Conservation (phyloP, 202 grass and related monocot genomes). For the Panicum virgatum region DNA sequence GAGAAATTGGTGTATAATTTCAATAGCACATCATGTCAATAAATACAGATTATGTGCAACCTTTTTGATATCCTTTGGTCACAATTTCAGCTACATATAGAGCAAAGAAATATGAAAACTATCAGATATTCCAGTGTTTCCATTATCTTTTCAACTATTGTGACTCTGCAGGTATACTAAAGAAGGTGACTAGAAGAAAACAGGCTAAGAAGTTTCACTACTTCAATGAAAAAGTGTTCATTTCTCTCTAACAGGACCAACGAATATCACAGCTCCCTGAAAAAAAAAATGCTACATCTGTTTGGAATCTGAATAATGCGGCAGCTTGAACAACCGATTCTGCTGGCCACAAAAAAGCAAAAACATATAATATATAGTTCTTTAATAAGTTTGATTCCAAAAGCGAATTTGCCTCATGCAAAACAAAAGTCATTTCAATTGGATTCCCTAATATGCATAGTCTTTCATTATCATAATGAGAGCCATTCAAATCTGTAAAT, state of each 20-base stretch:
- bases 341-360: not conserved
- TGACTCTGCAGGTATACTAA: slow-evolving; percentile 1
- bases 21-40: not conserved
- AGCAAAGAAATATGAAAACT: not conserved
- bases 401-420: not conserved
- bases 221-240: not conserved
- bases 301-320: not conserved
- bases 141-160: not conserved
- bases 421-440: not conserved
- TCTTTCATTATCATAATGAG: not conserved
- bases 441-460: not conserved
- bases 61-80: slow-evolving; percentile 8
- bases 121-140: not conserved
- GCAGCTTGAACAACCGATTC: not conserved
- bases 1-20: not conserved
- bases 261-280: not conserved
- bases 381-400: not conserved
- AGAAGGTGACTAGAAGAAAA: slow-evolving; percentile 14
- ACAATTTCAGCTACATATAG: not conserved
- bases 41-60: slow-evolving; percentile 11
- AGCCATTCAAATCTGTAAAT: not conserved
- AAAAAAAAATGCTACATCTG: not conserved
- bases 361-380: not conserved
- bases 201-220: not conserved
- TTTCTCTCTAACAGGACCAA: not conserved